phyloP scores from a whole-genome alignment of 176 grass and related monocot species.

The Zoysia japonica region DNA sequence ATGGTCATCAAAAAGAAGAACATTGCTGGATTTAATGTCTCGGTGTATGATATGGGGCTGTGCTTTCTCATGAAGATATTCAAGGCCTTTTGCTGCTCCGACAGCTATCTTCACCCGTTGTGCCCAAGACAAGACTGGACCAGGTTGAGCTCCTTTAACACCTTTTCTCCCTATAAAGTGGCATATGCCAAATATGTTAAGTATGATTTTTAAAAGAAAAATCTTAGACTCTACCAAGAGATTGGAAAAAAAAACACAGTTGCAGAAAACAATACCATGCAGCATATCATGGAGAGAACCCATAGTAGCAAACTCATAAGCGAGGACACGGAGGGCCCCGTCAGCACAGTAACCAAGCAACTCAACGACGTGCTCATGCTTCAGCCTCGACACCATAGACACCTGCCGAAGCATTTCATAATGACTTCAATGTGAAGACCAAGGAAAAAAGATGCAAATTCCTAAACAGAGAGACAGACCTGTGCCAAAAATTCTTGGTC shows the following conservation, averaged over 20 bases:
- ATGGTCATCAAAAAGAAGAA: slow-evolving; percentile 81
- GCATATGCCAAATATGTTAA: slow-evolving; percentile 6
- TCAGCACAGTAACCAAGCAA: slow-evolving; percentile 81
- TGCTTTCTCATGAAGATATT: slow-evolving; percentile 83
- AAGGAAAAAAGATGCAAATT: neutral
- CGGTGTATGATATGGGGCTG: slow-evolving; percentile 79
- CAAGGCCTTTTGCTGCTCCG: slow-evolving; percentile 79
- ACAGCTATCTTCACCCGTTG: slow-evolving; percentile 84
- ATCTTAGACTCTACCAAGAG: neutral
- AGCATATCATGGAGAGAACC: slow-evolving; percentile 89
- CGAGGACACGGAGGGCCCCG: slow-evolving; percentile 59
- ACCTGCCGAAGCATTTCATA: slow-evolving; percentile 47
- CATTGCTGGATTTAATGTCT: slow-evolving; percentile 87
- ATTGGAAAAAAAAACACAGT: slow-evolving; percentile 17
- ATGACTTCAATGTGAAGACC: neutral
- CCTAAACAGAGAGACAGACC: slow-evolving; percentile 43
- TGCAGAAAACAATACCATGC: slow-evolving; percentile 60
- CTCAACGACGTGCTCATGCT: slow-evolving; percentile 83
- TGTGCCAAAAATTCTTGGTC: slow-evolving; percentile 81
- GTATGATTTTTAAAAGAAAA: neutral
- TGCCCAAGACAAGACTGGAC: slow-evolving; percentile 68
- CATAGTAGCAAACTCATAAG: slow-evolving; percentile 83
- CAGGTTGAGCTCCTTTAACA: slow-evolving; percentile 85
- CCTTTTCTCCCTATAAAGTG: slow-evolving; percentile 66
- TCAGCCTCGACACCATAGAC: slow-evolving; percentile 73